phyloP scores from a whole-genome alignment of 129 eudicot species.

The Pulicaria dysenterica region DNA sequence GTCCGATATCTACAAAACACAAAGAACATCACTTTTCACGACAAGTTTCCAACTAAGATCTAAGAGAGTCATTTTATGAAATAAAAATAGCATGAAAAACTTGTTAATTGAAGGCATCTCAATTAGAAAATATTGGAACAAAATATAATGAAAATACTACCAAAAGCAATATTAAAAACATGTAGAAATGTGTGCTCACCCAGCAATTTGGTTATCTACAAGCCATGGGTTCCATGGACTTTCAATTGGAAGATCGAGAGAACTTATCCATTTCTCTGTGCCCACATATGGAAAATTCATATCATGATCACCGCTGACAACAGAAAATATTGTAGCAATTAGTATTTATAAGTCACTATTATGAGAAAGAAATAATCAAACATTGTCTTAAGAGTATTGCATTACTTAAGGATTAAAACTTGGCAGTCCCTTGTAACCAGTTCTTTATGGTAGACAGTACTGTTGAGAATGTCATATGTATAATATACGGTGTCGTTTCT shows the following conservation, averaged over 20 bases:
- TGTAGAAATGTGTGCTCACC: background rate
- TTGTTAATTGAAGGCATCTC: too few species aligned
- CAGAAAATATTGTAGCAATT: background rate
- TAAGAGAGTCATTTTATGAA: too few species aligned
- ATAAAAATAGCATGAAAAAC: too few species aligned
- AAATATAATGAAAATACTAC: too few species aligned
- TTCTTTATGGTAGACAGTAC: background rate
- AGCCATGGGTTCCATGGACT: constrained; percentile 14
- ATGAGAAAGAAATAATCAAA: too few species aligned
- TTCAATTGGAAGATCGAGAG: constrained; percentile 19
- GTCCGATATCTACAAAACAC: constrained; percentile 3
- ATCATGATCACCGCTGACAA: constrained; percentile 30
- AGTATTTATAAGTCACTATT: too few species aligned
- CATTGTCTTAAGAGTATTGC: background rate
- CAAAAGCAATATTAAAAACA: too few species aligned
- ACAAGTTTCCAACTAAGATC: background rate
- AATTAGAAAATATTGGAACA: too few species aligned
- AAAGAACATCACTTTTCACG: background rate
- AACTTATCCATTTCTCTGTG: constrained; percentile 20
- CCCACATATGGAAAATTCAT: constrained; percentile 12
- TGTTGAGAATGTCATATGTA: background rate
- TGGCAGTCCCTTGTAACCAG: background rate
- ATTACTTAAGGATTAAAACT: background rate
- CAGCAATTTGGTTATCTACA: constrained; percentile 18
- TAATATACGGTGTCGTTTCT: background rate